Evolutionary conservation across 2,329 filamentous ascomycete species (phyloP).

Genomic region (Fusarium verticillioides): DNA sequence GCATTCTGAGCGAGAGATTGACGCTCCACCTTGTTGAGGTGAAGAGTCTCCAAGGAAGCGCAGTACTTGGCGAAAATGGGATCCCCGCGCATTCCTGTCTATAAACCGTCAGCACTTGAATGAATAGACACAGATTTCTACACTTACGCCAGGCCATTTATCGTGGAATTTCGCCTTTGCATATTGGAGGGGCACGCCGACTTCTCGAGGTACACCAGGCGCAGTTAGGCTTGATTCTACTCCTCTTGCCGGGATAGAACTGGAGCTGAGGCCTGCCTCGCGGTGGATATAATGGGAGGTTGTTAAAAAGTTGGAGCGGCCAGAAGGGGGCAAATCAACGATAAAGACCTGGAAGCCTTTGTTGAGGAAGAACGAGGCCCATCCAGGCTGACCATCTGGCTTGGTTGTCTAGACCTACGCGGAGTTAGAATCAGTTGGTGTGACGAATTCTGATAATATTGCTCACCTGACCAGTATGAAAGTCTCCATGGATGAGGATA

Average conservation of each 20-base stretch:
- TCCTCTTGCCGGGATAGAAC: slow-evolving; percentile 29
- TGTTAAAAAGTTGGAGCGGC: slow-evolving; percentile 49
- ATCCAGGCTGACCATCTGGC: slow-evolving; percentile 58
- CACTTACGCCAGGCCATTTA: slow-evolving; percentile 54
- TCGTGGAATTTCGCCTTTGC: slow-evolving; percentile 46
- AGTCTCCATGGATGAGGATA: slow-evolving; percentile 52
- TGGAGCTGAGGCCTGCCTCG: slow-evolving; percentile 29
- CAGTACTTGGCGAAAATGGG: slow-evolving; percentile 61
- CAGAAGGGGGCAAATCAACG: slow-evolving; percentile 55
- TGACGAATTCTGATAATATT: too few relatives aligned
- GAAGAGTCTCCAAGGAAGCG: slow-evolving; percentile 54
- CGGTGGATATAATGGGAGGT: slow-evolving; percentile 34
- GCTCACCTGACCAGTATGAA: slow-evolving; percentile 49
- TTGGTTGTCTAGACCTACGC: slow-evolving; percentile 56
- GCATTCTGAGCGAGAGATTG: slow-evolving; percentile 50
- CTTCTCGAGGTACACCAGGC: slow-evolving; percentile 27
- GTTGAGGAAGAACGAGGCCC: slow-evolving; percentile 57
- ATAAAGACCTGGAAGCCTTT: slow-evolving; percentile 57
- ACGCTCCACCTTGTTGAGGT: slow-evolving; percentile 43
- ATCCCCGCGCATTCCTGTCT: slow-evolving; percentile 56
- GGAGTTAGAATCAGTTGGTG: not conserved
- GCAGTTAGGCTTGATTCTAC: slow-evolving; percentile 51
- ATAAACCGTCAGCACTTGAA: not conserved
- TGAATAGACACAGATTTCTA: rapidly evolving
- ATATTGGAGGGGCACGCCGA: slow-evolving; percentile 29